Conservation (phyloP, 306 rosid species). For the Acmispon strigosus region DNA sequence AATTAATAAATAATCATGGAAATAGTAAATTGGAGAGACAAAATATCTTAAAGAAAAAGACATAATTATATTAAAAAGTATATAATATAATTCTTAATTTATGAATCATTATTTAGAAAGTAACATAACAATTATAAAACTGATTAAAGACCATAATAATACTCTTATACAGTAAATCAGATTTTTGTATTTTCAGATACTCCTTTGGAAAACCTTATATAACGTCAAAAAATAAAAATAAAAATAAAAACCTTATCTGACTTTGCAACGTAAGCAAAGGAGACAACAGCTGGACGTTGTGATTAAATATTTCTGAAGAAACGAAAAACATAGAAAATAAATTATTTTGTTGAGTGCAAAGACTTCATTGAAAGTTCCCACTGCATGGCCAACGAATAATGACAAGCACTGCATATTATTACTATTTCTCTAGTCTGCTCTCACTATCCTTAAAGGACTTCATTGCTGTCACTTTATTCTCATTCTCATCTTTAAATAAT, state of each 20-base stretch:
- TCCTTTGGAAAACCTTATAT: background rate
- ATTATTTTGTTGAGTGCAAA: background rate
- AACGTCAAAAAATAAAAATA: too few relatives aligned
- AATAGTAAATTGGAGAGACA: too few relatives aligned
- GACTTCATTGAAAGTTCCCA: background rate
- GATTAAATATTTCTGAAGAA: background rate
- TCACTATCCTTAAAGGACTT: background rate
- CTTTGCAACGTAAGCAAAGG: background rate
- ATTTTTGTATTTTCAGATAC: too few relatives aligned
- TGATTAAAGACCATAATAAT: too few relatives aligned
- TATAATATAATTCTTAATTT: too few relatives aligned
- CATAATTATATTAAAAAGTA: too few relatives aligned
- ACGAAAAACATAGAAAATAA: background rate
- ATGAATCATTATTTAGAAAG: too few relatives aligned
- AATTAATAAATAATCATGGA: too few relatives aligned
- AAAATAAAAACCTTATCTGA: background rate
- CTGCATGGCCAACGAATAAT: background rate
- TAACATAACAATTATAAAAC: too few relatives aligned
- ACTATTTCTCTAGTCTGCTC: background rate
- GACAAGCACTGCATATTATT: background rate
- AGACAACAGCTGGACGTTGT: background rate
- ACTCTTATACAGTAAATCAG: too few relatives aligned
- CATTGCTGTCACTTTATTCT: background rate
- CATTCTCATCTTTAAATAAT: background rate
- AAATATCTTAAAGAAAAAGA: too few relatives aligned